Percentiles rank a stretch among this genome's conserved stretches.
Conservation (phyloP, 495 filamentous ascomycete genomes). For the Bacidia rubella region DNA sequence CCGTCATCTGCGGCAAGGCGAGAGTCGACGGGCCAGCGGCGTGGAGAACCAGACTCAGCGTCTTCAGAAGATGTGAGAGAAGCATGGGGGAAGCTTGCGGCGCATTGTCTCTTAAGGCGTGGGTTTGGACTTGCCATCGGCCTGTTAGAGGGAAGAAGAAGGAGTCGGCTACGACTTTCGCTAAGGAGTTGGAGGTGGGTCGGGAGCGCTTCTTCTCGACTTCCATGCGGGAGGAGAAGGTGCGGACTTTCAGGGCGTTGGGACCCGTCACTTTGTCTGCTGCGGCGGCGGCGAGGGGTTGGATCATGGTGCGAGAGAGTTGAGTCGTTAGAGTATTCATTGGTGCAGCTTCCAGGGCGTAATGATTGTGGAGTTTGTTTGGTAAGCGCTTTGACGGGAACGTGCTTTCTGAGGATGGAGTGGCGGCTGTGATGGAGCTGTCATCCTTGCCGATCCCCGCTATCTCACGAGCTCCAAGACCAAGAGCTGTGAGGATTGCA, state of each 20-base stretch:
- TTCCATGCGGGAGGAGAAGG: slow-evolving; percentile 59
- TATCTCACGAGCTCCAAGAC: slow-evolving; percentile 74
- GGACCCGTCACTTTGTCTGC: slow-evolving; percentile 60
- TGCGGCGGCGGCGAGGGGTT: slow-evolving; percentile 58
- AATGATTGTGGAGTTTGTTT: slow-evolving; percentile 37
- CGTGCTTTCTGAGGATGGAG: slow-evolving; percentile 23
- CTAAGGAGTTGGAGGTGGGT: slow-evolving; percentile 58
- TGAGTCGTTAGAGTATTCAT: slow-evolving; percentile 45
- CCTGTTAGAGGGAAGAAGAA: slow-evolving; percentile 67
- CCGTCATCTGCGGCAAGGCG: slow-evolving; percentile 31
- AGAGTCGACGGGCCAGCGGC: slow-evolving; percentile 35
- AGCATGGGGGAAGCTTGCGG: slow-evolving; percentile 28
- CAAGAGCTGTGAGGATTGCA: slow-evolving; percentile 65
- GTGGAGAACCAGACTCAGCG: slow-evolving; percentile 36
- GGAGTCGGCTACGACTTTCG: slow-evolving; percentile 55
- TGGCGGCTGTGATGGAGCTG: slow-evolving; percentile 27
- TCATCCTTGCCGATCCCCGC: slow-evolving; percentile 64
- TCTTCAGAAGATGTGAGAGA: slow-evolving; percentile 37
- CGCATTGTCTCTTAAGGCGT: slow-evolving; percentile 22
- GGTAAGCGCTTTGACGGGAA: slow-evolving; percentile 69
- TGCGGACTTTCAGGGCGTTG: slow-evolving; percentile 70
- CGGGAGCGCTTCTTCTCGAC: slow-evolving; percentile 51
- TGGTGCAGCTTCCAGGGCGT: slow-evolving; percentile 30
- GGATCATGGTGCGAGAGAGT: slow-evolving; percentile 47
- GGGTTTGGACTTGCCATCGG: slow-evolving; percentile 34